Percentiles rank a stretch among this genome's conserved stretches.
These are phyloP conservation scores for Camellia oleifera DNA, from an alignment of 179 eudicot genomes.

Conservation along the genomic window DNA sequence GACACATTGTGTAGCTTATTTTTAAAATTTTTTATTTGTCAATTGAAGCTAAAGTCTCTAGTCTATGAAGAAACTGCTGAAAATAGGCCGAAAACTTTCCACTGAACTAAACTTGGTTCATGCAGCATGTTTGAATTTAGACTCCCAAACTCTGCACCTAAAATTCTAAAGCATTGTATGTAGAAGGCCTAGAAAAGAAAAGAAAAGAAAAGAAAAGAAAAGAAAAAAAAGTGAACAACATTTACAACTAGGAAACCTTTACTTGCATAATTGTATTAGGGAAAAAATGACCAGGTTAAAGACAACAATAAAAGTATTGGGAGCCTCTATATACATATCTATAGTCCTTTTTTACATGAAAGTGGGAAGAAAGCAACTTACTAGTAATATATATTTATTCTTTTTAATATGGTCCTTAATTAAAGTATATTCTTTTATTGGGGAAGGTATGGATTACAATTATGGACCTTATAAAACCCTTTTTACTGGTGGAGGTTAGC, in stretches of 20 bases:
- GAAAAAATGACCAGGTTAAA: neutral
- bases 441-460: too few species aligned
- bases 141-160: neutral
- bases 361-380: neutral
- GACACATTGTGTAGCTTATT: too few species aligned
- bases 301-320: neutral
- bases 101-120: neutral
- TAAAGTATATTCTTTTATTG: too few species aligned
- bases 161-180: neutral
- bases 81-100: neutral
- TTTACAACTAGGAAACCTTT: neutral
- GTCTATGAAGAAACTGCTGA: neutral
- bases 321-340: neutral
- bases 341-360: neutral
- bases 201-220: neutral
- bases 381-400: too few species aligned
- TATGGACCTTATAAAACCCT: too few species aligned
- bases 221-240: slow-evolving; percentile 1
- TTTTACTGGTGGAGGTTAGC: too few species aligned
- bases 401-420: too few species aligned
- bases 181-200: neutral
- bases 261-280: neutral
- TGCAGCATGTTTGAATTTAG: neutral
- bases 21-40: too few species aligned
- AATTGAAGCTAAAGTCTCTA: neutral